phyloP scores from a whole-genome alignment of 2,329 filamentous ascomycete species.

The Teratosphaeria viscida region DNA sequence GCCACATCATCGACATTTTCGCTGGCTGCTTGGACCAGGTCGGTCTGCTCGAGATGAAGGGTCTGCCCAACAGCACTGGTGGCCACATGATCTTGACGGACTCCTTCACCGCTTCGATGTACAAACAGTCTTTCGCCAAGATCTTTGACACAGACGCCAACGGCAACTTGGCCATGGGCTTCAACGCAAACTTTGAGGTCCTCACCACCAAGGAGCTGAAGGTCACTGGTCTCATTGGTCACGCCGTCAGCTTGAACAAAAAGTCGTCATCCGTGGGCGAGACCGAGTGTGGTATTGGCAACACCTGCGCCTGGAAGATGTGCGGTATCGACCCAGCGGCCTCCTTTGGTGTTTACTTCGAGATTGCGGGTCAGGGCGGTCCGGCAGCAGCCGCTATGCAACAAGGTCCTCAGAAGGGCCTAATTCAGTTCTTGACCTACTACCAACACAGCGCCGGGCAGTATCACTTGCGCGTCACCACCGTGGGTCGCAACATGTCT shows the following conservation, averaged over 20 bases:
- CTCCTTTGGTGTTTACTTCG: slow-evolving; percentile 94
- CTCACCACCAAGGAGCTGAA: slow-evolving; percentile 97
- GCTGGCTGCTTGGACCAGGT: slow-evolving; percentile 96
- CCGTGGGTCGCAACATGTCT: slow-evolving; percentile 80
- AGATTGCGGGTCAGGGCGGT: slow-evolving; percentile 88
- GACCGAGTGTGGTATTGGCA: slow-evolving; percentile 95
- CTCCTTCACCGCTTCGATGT: slow-evolving; percentile 98
- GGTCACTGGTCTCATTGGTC: slow-evolving; percentile 92
- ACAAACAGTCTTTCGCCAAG: slow-evolving; percentile 95
- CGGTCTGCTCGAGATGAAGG: slow-evolving; percentile 95
- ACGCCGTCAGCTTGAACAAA: slow-evolving; percentile 94
- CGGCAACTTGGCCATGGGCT: slow-evolving; percentile 93
- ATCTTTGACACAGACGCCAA: slow-evolving; percentile 95
- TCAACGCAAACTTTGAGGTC: slow-evolving; percentile 92
- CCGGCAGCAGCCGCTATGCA: slow-evolving; percentile 61
- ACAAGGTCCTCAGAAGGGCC: slow-evolving; percentile 78
- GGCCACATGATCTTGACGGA: slow-evolving; percentile 98
- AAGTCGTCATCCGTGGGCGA: slow-evolving; percentile 95
- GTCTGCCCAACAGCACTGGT: slow-evolving; percentile 87
- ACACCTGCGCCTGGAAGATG: slow-evolving; percentile 99
- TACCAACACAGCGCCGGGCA: slow-evolving; percentile 96
- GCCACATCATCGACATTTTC: slow-evolving; percentile 95
- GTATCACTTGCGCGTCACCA: slow-evolving; percentile 92
- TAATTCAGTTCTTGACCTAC: slow-evolving; percentile 98
- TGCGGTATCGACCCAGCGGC: slow-evolving; percentile 90